These are phyloP conservation scores for Thielaviopsis euricoi DNA, from an alignment of 2,329 filamentous ascomycete species.

Conservation along the genomic window DNA sequence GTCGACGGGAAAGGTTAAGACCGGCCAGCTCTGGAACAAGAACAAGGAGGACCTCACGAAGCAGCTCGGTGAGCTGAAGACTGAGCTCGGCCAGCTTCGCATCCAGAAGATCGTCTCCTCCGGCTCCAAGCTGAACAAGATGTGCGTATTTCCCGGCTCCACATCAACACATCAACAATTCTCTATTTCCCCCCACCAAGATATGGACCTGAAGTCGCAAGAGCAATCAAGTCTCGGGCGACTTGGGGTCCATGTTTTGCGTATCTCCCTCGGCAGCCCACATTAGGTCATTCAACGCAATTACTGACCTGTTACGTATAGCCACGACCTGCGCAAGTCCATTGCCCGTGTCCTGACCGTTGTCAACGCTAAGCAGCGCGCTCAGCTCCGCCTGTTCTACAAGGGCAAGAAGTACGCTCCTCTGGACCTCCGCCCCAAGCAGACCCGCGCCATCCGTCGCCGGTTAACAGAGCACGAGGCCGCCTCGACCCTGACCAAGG, in stretches of 20 bases:
- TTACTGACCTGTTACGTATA: conserved; percentile 25
- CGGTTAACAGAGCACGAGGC: conserved; percentile 85
- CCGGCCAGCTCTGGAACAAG: conserved; percentile 95
- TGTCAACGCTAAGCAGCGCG: conserved; percentile 99
- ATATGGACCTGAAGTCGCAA: background rate
- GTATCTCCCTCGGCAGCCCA: background rate
- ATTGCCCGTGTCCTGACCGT: conserved; percentile 97
- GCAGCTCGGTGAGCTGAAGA: conserved; percentile 90
- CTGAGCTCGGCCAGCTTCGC: conserved; percentile 87
- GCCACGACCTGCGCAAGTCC: conserved; percentile 98
- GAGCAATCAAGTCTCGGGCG: background rate
- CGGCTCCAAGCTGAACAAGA: conserved; percentile 91
- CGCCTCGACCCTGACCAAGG: conserved; percentile 72
- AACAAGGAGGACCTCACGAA: conserved; percentile 96
- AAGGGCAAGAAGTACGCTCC: conserved; percentile 99
- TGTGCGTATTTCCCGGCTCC: conserved; percentile 43
- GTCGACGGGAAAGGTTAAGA: conserved; percentile 64
- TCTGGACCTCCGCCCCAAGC: conserved; percentile 95
- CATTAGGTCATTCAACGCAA: background rate
- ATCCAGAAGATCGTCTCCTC: conserved; percentile 97
- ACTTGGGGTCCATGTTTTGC: background rate
- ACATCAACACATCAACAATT: background rate
- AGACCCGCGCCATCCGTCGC: conserved; percentile 95
- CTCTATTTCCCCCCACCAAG: background rate
- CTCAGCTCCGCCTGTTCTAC: conserved; percentile 97